These are phyloP conservation scores for Neurospora sp. DNA, from an alignment of 495 filamentous ascomycete genomes.

Conservation along the genomic window DNA sequence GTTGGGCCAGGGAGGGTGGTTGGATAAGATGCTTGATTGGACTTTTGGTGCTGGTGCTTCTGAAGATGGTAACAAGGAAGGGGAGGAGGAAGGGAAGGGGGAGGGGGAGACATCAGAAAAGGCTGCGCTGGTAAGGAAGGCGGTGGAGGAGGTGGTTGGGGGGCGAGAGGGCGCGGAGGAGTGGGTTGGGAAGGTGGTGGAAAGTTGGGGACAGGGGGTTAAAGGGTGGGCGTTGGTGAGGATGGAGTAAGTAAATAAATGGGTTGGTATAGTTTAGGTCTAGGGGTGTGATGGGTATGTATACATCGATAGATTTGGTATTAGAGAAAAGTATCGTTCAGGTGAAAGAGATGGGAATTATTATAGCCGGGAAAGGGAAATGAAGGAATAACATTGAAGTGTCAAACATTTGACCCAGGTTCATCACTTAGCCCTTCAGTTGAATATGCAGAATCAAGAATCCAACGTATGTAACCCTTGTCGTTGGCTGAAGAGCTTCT, in stretches of 20 bases:
- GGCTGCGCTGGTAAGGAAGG: slow-evolving; percentile 1
- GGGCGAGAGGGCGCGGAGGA: slow-evolving; percentile 24
- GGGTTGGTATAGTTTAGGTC: background rate
- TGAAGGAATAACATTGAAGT: background rate
- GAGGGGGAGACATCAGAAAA: slow-evolving; percentile 5
- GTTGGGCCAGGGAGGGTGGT: slow-evolving; percentile 29
- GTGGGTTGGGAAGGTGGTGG: slow-evolving; percentile 30
- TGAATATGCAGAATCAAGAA: no score
- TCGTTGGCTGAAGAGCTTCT: no score
- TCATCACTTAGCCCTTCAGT: background rate
- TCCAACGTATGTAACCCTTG: no score
- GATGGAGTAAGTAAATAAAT: slow-evolving; percentile 13
- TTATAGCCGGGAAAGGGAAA: background rate
- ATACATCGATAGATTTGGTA: background rate
- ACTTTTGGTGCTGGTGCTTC: slow-evolving; percentile 4
- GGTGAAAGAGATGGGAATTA: background rate
- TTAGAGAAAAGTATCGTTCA: background rate
- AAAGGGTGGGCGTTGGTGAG: slow-evolving; percentile 30
- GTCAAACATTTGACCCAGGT: background rate
- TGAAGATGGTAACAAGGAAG: background rate
- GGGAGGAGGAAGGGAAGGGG: slow-evolving; percentile 3
- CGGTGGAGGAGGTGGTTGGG: slow-evolving; percentile 17
- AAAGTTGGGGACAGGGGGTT: slow-evolving; percentile 33
- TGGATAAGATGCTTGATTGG: slow-evolving; percentile 24
- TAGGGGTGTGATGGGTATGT: background rate